Conservation (phyloP, 768 basidiomycete genomes). For the Lepiota brunneoincarnata region DNA sequence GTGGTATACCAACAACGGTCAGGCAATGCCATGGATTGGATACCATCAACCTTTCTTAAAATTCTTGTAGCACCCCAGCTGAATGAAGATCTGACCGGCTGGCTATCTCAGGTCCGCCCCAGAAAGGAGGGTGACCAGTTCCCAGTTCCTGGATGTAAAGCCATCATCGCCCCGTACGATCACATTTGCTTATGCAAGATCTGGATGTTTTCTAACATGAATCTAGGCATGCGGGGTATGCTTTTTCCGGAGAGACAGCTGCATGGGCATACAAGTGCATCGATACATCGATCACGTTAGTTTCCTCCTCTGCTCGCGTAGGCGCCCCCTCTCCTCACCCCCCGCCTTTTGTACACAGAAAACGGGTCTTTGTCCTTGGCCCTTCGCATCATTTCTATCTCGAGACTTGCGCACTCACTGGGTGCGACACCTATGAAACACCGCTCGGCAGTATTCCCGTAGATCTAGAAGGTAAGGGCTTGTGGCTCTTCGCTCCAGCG, state of each 20-base stretch:
- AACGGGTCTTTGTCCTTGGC: conserved; percentile 91
- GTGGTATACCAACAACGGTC: conserved; percentile 84
- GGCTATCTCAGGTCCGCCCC: conserved; percentile 55
- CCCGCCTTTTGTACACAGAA: conserved; percentile 42
- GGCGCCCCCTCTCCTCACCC: conserved; percentile 6
- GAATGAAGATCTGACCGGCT: conserved; percentile 55
- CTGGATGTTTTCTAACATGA: conserved; percentile 1
- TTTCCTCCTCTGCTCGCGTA: conserved; percentile 15
- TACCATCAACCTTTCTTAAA: conserved; percentile 8
- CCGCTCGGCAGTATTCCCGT: conserved; percentile 82
- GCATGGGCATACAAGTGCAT: conserved; percentile 96
- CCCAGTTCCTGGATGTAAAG: conserved; percentile 69
- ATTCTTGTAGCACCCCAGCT: conserved; percentile 50
- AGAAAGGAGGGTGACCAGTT: conserved; percentile 36
- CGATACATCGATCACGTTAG: conserved; percentile 78
- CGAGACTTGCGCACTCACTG: conserved; percentile 81
- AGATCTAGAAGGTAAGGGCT: conserved; percentile 69
- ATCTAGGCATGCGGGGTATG: conserved; percentile 89
- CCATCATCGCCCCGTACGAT: conserved; percentile 89
- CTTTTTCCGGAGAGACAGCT: conserved; percentile 90
- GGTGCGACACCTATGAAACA: conserved; percentile 76
- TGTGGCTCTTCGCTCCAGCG: background rate
- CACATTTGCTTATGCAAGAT: background rate
- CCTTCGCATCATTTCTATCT: conserved; percentile 94
- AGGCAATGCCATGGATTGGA: background rate